Percentiles rank a stretch among this genome's conserved stretches.
phyloP scores from a whole-genome alignment of 1,284 basidiomycete genomes.

The Acaromyces ingoldii region DNA sequence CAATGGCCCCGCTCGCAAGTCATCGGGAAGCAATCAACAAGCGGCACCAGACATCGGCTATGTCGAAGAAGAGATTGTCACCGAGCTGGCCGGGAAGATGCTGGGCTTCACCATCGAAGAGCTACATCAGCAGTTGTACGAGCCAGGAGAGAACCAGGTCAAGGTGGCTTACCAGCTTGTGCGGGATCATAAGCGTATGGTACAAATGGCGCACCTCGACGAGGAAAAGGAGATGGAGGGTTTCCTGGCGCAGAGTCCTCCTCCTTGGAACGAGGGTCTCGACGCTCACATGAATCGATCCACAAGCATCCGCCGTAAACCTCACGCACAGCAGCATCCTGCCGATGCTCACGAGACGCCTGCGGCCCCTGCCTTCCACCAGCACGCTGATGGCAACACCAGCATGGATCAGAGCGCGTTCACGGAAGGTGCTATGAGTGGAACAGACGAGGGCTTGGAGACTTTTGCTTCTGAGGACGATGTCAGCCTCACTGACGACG shows the following conservation, averaged over 20 bases:
- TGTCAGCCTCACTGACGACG: slow-evolving; percentile 18
- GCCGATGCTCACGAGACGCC: background rate
- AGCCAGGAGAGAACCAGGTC: slow-evolving; percentile 86
- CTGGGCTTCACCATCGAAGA: slow-evolving; percentile 72
- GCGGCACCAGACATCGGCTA: slow-evolving; percentile 61
- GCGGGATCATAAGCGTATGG: slow-evolving; percentile 77
- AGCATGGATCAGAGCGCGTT: no score
- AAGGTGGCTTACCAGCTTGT: slow-evolving; percentile 94
- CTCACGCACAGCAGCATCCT: slow-evolving; percentile 11
- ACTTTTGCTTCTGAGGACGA: slow-evolving; percentile 33
- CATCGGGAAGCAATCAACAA: no score
- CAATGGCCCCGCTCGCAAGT: background rate
- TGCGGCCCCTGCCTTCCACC: no score
- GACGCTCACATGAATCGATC: slow-evolving; percentile 36
- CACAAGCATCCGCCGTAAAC: slow-evolving; percentile 18
- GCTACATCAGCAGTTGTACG: slow-evolving; percentile 74
- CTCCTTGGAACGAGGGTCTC: slow-evolving; percentile 56
- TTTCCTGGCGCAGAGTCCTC: slow-evolving; percentile 56
- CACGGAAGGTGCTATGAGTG: no score
- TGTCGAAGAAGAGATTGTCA: slow-evolving; percentile 82
- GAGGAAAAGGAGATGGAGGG: slow-evolving; percentile 52
- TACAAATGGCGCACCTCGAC: slow-evolving; percentile 59
- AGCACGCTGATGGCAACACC: no score
- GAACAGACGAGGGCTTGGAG: no score
- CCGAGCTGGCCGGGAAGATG: slow-evolving; percentile 72